Conservation (phyloP, 306 rosid genomes). For the Vigna trinervia region DNA sequence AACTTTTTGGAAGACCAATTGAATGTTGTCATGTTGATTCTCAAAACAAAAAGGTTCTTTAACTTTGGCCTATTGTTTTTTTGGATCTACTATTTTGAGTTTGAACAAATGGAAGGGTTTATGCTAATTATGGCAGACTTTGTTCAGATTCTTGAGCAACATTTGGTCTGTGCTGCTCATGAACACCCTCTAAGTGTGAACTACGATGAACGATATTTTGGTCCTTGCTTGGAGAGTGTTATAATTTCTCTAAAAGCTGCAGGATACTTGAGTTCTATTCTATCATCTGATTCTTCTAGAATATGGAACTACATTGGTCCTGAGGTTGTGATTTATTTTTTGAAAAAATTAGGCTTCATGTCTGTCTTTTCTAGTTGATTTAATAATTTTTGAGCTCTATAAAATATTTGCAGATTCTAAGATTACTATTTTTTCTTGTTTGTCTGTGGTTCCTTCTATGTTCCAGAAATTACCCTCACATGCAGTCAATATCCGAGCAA, state of each 20-base stretch:
- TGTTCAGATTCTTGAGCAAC: conserved; percentile 84
- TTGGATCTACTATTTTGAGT: conserved; percentile 19
- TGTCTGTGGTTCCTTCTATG: conserved; percentile 19
- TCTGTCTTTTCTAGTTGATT: conserved; percentile 43
- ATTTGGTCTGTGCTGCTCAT: conserved; percentile 85
- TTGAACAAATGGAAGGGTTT: conserved; percentile 22
- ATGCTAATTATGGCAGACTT: conserved; percentile 40
- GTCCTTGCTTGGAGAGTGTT: conserved; percentile 62
- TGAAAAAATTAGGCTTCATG: conserved; percentile 37
- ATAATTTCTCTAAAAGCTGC: conserved; percentile 63
- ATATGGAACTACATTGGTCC: conserved; percentile 88
- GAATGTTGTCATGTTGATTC: conserved; percentile 92
- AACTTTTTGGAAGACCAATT: conserved; percentile 86
- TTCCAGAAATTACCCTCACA: conserved; percentile 81
- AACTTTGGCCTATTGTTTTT: conserved; percentile 37
- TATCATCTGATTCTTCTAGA: conserved; percentile 56
- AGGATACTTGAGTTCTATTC: conserved; percentile 66
- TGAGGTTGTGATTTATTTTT: conserved; percentile 53
- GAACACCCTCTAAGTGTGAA: conserved; percentile 73
- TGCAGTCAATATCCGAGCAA: conserved; percentile 78
- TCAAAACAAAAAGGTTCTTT: conserved; percentile 79
- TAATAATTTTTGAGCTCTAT: conserved; percentile 31
- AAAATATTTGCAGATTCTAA: conserved; percentile 20
- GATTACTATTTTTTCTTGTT: conserved; percentile 9
- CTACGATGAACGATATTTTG: conserved; percentile 79